These are phyloP conservation scores for Neophaeococcomyces aloes DNA, from an alignment of 2,329 filamentous ascomycete species.

Conservation along the genomic window DNA sequence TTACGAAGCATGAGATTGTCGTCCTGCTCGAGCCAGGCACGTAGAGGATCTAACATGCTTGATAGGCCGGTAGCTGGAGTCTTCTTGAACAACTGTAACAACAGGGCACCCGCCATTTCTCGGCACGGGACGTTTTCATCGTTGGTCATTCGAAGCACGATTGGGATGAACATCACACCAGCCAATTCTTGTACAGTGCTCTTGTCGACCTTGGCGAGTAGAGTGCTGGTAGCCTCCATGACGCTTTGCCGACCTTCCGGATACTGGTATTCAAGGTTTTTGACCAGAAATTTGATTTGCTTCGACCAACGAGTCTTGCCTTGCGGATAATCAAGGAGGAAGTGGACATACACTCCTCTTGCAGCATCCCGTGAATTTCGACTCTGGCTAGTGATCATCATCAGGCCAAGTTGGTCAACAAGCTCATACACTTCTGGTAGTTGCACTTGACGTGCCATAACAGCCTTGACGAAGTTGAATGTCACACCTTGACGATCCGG, in stretches of 20 bases:
- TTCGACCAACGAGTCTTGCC: slow-evolving; percentile 80
- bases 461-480: slow-evolving; percentile 84
- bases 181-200: slow-evolving; percentile 75
- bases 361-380: slow-evolving; percentile 78
- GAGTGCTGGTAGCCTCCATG: slow-evolving; percentile 77
- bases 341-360: slow-evolving; percentile 83
- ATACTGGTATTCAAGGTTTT: slow-evolving; percentile 83
- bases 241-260: slow-evolving; percentile 82
- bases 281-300: slow-evolving; percentile 77
- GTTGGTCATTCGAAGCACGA: slow-evolving; percentile 77
- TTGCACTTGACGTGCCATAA: slow-evolving; percentile 74
- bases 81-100: slow-evolving; percentile 70
- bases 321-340: slow-evolving; percentile 88
- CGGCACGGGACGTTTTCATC: slow-evolving; percentile 81
- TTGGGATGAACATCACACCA: slow-evolving; percentile 69
- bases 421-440: slow-evolving; percentile 84
- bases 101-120: slow-evolving; percentile 64
- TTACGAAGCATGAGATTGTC: slow-evolving; percentile 61
- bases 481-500: slow-evolving; percentile 84
- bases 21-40: slow-evolving; percentile 64
- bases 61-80: slow-evolving; percentile 62
- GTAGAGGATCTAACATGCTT: slow-evolving; percentile 60
- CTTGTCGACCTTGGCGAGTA: slow-evolving; percentile 75
- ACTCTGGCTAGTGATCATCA: slow-evolving; percentile 96
- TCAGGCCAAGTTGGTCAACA: slow-evolving; percentile 73